Evolutionary conservation across 2,329 filamentous ascomycete species (phyloP), one percentile per base, ranked within the genome.

Genomic region (Nothophaeocryptopus gaeumannii): DNA sequence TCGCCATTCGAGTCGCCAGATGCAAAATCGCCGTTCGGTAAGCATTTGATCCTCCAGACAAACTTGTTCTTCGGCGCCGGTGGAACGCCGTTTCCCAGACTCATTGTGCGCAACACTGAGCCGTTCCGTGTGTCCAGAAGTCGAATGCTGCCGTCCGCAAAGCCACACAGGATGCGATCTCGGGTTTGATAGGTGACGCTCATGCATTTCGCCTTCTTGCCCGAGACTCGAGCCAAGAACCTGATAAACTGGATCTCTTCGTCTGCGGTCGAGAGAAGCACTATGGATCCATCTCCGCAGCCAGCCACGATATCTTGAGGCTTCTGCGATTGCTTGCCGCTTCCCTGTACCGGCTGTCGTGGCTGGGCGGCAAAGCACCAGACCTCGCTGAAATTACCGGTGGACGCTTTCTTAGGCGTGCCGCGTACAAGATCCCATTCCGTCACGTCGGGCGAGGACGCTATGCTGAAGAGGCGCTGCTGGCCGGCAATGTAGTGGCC

Each of bases 281-380:
- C 87, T 47, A 97, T 80, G 43, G 89, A 89, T 42, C 93, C 93
- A 69, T 97, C 91, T 20, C 89, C 90, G 58, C 92, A 97, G 11
- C 93, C 93, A 45, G 84, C 87, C 10, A 95, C 86, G 35, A 99
- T 78, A 65, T 88, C 86, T 69, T 73, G 74, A 43, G 67, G 65
- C 32, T 53, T 48, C 9, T 55, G 41, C 51, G 63, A 60, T 29
- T 62, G 61, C 5, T 60, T 45, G 4, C 45, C 41, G 12, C 39
- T 56, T 1, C 45, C 46, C 60, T 60, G 37, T 7, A 26, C 7
- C 39, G 39, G 10, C 67, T 71, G 73, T 57, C 77, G 75, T 2
- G 92, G 93, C 71, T 96, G 92, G 11, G 86, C 88, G 51, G 88
- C 89, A 63, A 99, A 81, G 72, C 92, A 97, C 93, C 93, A 99